A percentile compares a stretch with the other conserved stretches of the same genome.
Evolutionary conservation across 2,329 filamentous ascomycete species (phyloP).

Genomic region (Chrysoporthe cubensis): DNA sequence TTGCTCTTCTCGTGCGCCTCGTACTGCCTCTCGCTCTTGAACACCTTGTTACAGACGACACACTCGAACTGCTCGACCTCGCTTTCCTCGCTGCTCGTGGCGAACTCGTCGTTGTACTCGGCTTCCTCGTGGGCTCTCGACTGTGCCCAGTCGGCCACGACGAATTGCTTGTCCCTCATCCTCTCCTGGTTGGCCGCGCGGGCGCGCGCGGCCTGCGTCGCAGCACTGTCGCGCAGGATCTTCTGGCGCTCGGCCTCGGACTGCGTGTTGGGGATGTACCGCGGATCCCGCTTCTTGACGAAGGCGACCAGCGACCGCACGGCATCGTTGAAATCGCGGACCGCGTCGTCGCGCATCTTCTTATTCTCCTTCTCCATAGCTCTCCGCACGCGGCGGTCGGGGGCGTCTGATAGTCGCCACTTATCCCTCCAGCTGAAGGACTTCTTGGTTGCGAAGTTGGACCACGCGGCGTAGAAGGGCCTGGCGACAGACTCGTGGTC

Average conservation of each 20-base stretch:
- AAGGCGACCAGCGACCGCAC: slow-evolving; percentile 86
- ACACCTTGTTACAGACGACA: slow-evolving; percentile 75
- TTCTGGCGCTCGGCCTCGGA: slow-evolving; percentile 82
- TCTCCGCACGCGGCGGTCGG: slow-evolving; percentile 80
- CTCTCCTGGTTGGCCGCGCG: slow-evolving; percentile 81
- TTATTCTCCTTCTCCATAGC: slow-evolving; percentile 96
- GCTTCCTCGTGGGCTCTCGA: slow-evolving; percentile 59
- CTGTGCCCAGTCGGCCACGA: slow-evolving; percentile 76
- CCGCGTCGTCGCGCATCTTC: slow-evolving; percentile 77
- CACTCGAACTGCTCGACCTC: slow-evolving; percentile 71
- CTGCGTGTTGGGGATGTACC: slow-evolving; percentile 77
- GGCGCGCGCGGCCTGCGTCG: slow-evolving; percentile 81
- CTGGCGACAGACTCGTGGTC: slow-evolving; percentile 76
- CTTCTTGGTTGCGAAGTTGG: slow-evolving; percentile 80
- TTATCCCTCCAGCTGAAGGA: slow-evolving; percentile 88
- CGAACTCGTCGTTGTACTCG: slow-evolving; percentile 59
- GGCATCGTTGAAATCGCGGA: slow-evolving; percentile 89
- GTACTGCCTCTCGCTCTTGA: slow-evolving; percentile 91
- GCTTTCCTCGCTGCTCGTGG: slow-evolving; percentile 56
- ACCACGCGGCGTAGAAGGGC: slow-evolving; percentile 82
- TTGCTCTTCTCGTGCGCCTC: slow-evolving; percentile 95
- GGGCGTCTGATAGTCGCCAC: slow-evolving; percentile 82
- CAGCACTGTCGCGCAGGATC: slow-evolving; percentile 74
- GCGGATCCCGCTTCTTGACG: slow-evolving; percentile 86
- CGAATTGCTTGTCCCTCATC: slow-evolving; percentile 52